Evolutionary conservation across 2,329 filamentous ascomycete species (phyloP).

Genomic region (Nannizziopsis barbatae): DNA sequence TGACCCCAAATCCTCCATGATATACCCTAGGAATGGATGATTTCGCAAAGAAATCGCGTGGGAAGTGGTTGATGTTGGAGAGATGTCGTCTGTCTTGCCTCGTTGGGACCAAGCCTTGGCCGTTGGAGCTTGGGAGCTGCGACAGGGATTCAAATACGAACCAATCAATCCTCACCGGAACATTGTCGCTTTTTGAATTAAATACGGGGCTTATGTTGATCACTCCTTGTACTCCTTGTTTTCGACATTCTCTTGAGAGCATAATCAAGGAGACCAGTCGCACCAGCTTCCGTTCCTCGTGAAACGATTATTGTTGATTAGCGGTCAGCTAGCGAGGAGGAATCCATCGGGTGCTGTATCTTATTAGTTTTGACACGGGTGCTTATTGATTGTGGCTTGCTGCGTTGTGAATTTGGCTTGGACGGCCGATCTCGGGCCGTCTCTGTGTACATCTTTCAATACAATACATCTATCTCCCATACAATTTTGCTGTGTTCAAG

Average conservation of each 20-base stretch:
- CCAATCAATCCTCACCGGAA: not conserved
- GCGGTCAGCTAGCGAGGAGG: not conserved
- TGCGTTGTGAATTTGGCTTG: not conserved
- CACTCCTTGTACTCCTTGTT: not conserved
- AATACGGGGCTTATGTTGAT: not conserved
- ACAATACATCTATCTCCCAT: not conserved
- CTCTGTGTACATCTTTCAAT: not conserved
- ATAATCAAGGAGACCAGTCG: no score
- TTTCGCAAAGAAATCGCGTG: not conserved
- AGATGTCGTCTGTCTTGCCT: not conserved
- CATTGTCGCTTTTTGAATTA: not conserved
- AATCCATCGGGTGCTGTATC: not conserved
- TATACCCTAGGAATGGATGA: not conserved
- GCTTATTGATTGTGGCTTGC: constrained; percentile 3
- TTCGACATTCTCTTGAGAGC: no score
- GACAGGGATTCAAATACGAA: constrained; percentile 1
- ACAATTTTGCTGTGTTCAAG: not conserved
- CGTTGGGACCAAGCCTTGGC: not conserved
- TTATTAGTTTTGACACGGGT: not conserved
- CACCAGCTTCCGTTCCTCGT: no score
- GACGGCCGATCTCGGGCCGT: constrained; percentile 4
- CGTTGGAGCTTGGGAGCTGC: not conserved
- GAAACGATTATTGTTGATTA: no score
- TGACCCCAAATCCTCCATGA: no score
- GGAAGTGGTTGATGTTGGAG: not conserved